phyloP scores from a whole-genome alignment of 2,329 filamentous ascomycete genomes.

The Apiospora koreana region DNA sequence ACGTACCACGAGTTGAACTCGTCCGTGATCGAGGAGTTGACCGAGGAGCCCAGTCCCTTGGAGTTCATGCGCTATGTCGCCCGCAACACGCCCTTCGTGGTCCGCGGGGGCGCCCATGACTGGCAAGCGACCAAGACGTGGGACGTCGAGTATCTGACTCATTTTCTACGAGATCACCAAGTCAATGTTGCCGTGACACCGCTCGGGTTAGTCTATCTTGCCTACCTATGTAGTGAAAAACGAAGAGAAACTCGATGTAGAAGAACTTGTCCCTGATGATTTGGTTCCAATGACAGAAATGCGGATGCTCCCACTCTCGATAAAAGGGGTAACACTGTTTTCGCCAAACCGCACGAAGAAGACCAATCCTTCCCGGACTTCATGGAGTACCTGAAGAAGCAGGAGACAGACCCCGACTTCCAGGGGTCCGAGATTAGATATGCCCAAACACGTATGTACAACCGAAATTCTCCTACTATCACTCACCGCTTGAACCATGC shows the following conservation, averaged over 20 bases:
- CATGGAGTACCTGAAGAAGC: conserved; percentile 59
- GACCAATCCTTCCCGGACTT: conserved; percentile 63
- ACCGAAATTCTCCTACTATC: no score
- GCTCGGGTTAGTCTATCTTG: conserved; percentile 52
- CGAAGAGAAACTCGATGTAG: conserved; percentile 11
- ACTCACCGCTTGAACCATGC: background rate
- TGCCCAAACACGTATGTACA: conserved; percentile 67
- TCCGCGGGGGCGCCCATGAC: conserved; percentile 60
- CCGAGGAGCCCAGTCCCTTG: conserved; percentile 68
- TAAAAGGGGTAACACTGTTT: conserved; percentile 42
- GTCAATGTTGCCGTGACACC: conserved; percentile 83
- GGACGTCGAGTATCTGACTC: conserved; percentile 60
- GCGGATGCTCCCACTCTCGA: conserved; percentile 54
- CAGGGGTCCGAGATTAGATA: conserved; percentile 59
- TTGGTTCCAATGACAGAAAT: conserved; percentile 26
- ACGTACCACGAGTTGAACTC: conserved; percentile 76
- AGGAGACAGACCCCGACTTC: conserved; percentile 48
- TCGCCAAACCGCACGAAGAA: conserved; percentile 74
- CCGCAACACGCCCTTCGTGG: conserved; percentile 73
- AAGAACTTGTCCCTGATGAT: conserved; percentile 22
- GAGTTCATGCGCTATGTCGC: conserved; percentile 80
- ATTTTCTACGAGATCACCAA: conserved; percentile 52
- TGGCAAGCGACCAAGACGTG: conserved; percentile 68
- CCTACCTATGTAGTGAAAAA: background rate
- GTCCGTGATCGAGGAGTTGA: conserved; percentile 58